A percentile compares a stretch with the other conserved stretches of the same genome.
Evolutionary conservation across 352 stramenopile species (phyloP).

Genomic region (Pythium dissotocum): DNA sequence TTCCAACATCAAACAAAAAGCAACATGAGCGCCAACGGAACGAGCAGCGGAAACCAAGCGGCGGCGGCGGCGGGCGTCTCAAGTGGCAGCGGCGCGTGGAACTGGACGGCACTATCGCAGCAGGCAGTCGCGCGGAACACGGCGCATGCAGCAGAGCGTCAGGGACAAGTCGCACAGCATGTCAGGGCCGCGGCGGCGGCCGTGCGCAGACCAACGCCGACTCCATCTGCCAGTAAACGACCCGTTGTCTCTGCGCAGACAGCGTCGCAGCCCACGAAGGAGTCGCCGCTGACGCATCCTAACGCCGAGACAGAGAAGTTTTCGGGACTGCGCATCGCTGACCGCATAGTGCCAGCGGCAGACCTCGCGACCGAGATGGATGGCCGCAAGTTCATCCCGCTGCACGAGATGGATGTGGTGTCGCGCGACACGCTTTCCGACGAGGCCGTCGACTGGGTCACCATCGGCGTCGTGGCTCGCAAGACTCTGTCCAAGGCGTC

Average conservation of each 20-base stretch:
- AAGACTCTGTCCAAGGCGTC: slow-evolving; percentile 75
- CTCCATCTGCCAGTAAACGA: neutral
- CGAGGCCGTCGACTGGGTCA: slow-evolving; percentile 78
- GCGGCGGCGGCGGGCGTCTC: slow-evolving; percentile 4
- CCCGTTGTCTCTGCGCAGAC: neutral
- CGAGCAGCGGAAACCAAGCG: slow-evolving; percentile 5
- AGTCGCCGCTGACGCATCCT: slow-evolving; percentile 10
- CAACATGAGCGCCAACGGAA: slow-evolving; percentile 7
- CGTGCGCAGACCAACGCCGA: slow-evolving; percentile 5
- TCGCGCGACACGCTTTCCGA: slow-evolving; percentile 57
- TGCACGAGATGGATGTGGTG: slow-evolving; percentile 59
- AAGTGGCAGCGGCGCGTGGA: slow-evolving; percentile 35
- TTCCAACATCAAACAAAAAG: slow-evolving; percentile 5
- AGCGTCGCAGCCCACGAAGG: neutral
- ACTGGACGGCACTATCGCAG: slow-evolving; percentile 53
- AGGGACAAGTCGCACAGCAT: slow-evolving; percentile 20
- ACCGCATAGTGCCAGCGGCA: slow-evolving; percentile 47
- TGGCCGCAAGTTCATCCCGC: slow-evolving; percentile 62
- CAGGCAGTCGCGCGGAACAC: slow-evolving; percentile 30
- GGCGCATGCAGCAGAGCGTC: slow-evolving; percentile 20
- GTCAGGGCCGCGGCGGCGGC: slow-evolving; percentile 19
- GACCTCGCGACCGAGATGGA: slow-evolving; percentile 64
- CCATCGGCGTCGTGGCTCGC: slow-evolving; percentile 69
- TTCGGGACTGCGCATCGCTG: slow-evolving; percentile 58
- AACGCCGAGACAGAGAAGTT: slow-evolving; percentile 39